A percentile compares a stretch with the other conserved stretches of the same genome.
Evolutionary conservation across 441 rosid species (phyloP).

Genomic region (Jatropha podagrica): DNA sequence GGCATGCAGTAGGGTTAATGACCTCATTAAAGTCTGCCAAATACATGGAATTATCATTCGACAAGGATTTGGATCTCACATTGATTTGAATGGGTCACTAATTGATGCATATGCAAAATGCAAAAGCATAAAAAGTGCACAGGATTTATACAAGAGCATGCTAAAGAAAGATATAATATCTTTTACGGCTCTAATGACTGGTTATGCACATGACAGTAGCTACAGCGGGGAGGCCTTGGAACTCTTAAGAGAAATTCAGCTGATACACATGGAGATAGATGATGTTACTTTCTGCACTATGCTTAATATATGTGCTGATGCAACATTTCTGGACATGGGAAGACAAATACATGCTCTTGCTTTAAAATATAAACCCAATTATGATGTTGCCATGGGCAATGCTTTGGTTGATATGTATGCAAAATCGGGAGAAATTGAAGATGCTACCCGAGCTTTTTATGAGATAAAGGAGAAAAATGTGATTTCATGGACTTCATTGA

Average conservation of each 20-base stretch:
- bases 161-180: conserved; percentile 49
- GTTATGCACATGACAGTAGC: conserved; percentile 38
- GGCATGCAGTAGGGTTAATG: conserved; percentile 40
- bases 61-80: conserved; percentile 43
- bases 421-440: conserved; percentile 69
- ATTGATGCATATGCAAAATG: conserved; percentile 66
- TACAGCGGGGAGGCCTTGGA: conserved; percentile 38
- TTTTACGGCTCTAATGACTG: conserved; percentile 64
- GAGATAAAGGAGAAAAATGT: conserved; percentile 71
- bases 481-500: conserved; percentile 80
- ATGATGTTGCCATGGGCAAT: conserved; percentile 59
- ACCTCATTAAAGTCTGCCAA: conserved; percentile 39
- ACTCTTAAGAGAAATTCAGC: conserved; percentile 54
- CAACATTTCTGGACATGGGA: conserved; percentile 48
- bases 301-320: conserved; percentile 59
- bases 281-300: conserved; percentile 50
- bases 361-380: conserved; percentile 42
- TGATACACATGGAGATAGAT: conserved; percentile 46
- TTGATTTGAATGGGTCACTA: conserved; percentile 50
- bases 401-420: conserved; percentile 80
- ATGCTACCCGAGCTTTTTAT: conserved; percentile 55
- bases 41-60: conserved; percentile 52
- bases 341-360: conserved; percentile 63
- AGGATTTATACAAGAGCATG: conserved; percentile 35
- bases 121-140: conserved; percentile 49